A percentile compares a stretch with the other conserved stretches of the same genome.
phyloP scores from a whole-genome alignment of 345 rosid genomes.

The Salix dunnii region DNA sequence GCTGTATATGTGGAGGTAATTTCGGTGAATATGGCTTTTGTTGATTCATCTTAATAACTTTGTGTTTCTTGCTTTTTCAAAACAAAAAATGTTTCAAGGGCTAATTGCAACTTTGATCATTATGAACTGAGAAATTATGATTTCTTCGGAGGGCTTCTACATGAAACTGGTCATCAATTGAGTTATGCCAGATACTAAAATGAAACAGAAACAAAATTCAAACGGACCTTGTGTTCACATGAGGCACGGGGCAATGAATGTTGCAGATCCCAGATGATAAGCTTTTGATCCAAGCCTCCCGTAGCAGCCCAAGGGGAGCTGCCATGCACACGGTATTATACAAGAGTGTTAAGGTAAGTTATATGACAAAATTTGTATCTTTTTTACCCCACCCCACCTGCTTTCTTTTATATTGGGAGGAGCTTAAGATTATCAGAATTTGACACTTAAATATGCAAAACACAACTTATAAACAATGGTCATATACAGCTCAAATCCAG shows the following conservation, averaged over 20 bases:
- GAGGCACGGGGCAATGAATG: constrained; percentile 61
- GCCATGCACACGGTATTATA: background rate
- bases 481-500: background rate
- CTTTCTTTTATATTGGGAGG: background rate
- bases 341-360: background rate
- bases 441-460: background rate
- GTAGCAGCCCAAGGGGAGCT: constrained; percentile 80
- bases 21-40: background rate
- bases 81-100: background rate
- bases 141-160: background rate
- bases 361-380: background rate
- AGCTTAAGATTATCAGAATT: background rate
- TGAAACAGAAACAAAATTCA: too few relatives aligned
- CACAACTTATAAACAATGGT: background rate
- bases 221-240: constrained; percentile 68
- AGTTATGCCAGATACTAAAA: background rate
- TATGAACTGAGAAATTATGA: background rate
- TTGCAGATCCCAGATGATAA: constrained; percentile 81
- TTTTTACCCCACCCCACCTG: background rate
- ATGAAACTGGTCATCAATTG: background rate
- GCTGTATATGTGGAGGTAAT: too few relatives aligned
- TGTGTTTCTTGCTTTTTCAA: background rate
- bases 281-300: constrained; percentile 80
- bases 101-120: background rate
- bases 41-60: background rate